Evolutionary conservation across 2,329 filamentous ascomycete genomes (phyloP), one percentile per base, ranked within the genome.

Genomic region (Teratosphaeriaceae sp.): DNA sequence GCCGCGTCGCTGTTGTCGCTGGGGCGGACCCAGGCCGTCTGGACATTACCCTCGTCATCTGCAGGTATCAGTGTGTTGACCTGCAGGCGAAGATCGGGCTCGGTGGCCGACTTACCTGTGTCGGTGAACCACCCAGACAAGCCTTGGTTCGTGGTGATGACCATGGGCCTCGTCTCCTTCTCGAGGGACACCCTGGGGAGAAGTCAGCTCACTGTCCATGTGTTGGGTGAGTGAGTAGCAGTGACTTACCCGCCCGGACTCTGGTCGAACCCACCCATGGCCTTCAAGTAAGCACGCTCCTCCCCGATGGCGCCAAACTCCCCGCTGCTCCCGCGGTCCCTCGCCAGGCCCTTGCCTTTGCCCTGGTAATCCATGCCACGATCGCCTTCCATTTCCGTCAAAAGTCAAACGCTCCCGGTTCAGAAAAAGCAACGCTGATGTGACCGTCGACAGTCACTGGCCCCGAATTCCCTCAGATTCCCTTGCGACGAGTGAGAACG

Each of bases 271-370:
- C 34, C 18, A 18, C 20, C 21, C 18, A 23, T n/a, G n/a, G n/a
- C 5, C 34, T 36, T 38, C 29, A 19, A 16, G n/a, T 19, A 19
- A n/a, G 16, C 39, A 22, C 39, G 39, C 39, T 41, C 39, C 9
- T 24, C 5, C 12, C 39, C 39, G 20, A 41, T 34, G 15, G 19
- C 39, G 13, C 37, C 37, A 16, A 34, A 34, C 11, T 18, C 31
- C 6, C 31, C 31, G 12, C 31, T 15, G 31, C 31, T 34, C 15
- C 15, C 18, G 15, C 31, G 31, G 9, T n/a, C n/a, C n/a, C n/a
- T n/a, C n/a, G n/a, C n/a, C n/a, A n/a, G n/a, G n/a, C n/a, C n/a
- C n/a, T n/a, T n/a, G n/a, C 31, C 18, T 12, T 34, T 34, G 15
- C 31, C 31, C 15, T 34, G 18, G 31, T 19, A 34, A 34, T 34